These are phyloP conservation scores for Cercospora janseana DNA, from an alignment of 2,329 filamentous ascomycete species.

Conservation along the genomic window DNA sequence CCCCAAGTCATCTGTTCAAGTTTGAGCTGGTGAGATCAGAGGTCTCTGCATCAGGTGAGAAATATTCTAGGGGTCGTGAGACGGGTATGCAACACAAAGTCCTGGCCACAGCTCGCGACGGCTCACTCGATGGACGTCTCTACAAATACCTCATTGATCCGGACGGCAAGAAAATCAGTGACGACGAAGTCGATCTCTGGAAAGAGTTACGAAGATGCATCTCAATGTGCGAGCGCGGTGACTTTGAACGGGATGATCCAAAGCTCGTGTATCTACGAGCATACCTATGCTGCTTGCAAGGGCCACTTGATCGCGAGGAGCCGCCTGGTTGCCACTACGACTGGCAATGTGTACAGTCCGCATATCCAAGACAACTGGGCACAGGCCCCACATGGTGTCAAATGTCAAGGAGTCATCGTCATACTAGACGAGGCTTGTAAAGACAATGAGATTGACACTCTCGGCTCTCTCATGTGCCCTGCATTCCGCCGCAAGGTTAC, in stretches of 20 bases:
- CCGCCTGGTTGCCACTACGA: conserved; percentile 25
- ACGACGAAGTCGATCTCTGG: conserved; percentile 20
- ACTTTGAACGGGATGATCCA: conserved; percentile 19
- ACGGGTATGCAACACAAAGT: conserved; percentile 20
- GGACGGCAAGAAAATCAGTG: background rate
- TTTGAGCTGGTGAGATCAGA: conserved; percentile 23
- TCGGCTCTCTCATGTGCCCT: conserved; percentile 16
- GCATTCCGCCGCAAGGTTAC: conserved; percentile 20
- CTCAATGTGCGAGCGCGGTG: conserved; percentile 12
- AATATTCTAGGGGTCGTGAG: conserved; percentile 16
- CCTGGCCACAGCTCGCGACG: conserved; percentile 10
- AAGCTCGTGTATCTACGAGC: conserved; percentile 15
- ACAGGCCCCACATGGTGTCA: conserved; percentile 15
- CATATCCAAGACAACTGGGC: conserved; percentile 25
- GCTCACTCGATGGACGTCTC: too few species aligned
- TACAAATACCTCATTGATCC: background rate
- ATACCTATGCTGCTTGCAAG: conserved; percentile 23
- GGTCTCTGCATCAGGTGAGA: conserved; percentile 13
- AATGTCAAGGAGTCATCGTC: conserved; percentile 19
- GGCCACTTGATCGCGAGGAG: conserved; percentile 16
- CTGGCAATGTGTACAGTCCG: conserved; percentile 21
- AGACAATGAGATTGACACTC: conserved; percentile 25
- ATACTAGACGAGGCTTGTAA: conserved; percentile 28
- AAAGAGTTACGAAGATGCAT: conserved; percentile 16
- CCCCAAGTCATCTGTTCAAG: conserved; percentile 15